Base-by-base conservation (phyloP, 495 filamentous ascomycete genomes). In the Eremomyces bilateralis region DNA sequence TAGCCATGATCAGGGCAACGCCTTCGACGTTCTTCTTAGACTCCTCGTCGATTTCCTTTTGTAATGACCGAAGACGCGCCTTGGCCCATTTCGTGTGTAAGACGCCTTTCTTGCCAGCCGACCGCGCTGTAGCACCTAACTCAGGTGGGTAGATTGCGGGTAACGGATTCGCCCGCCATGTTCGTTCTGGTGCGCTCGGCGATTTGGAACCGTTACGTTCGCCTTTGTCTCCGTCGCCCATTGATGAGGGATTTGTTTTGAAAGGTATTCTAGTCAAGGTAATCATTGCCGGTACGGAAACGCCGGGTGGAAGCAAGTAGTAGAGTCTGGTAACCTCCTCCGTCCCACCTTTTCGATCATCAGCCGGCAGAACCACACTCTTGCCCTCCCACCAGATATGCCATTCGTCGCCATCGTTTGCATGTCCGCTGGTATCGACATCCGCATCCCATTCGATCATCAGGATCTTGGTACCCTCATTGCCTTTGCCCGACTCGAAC, bases 11-110 rank as follows among this genome's bases (percentile, higher is more conserved):
- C 31, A 84, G 54, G 3, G 74, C 80, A 16, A 90, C 65, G 20
- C 78, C 73, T 48, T 84, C 80, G 19, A 61, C 66, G 48, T 85
- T 85, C 18, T 54, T 61, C 42, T 52, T 53, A 42, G 67, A 42
- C 39, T 58, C 54, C 15, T 24, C 29, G 8, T 56, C 52, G 30
- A 58, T 56, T 40, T 58, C 54, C 18, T 33, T 32, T 31, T 52
- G 50, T 28, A 58, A 43, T 8, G 74, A 71, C 16, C 65, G 69
- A 16, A 85, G 56, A 12, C 79, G 62, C 50, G 76, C 71, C 60
- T 78, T 77, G 16, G 71, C 80, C 76, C 78, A 90, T 35, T 77
- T 69, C 5, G 77, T 83, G 47, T 85, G 80, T 38, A 85, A 51
- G 2, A 84, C 78, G 5, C 80, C 80, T 31, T 78, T 74, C 47